Percentiles rank a stretch among this genome's conserved stretches.
Conservation (phyloP, 495 filamentous ascomycete species). For the Elasticomyces elasticus region DNA sequence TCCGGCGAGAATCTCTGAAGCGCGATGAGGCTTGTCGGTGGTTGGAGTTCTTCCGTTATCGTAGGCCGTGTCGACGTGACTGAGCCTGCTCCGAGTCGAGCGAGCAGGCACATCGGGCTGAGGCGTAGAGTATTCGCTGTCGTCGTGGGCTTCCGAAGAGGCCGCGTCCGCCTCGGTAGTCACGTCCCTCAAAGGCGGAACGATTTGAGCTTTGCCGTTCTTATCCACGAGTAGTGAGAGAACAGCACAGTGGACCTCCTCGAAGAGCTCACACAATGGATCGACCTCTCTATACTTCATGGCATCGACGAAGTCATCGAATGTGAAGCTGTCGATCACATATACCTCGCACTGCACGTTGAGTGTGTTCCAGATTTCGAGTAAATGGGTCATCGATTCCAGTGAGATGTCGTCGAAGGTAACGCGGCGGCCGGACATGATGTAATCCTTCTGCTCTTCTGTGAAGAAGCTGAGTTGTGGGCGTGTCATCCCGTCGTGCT, state of each 20-base stretch:
- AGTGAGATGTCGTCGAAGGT: slow-evolving; percentile 46
- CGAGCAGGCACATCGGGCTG: slow-evolving; percentile 47
- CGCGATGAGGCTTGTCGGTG: slow-evolving; percentile 41
- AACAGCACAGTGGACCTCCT: slow-evolving; percentile 84
- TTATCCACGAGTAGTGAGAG: slow-evolving; percentile 77
- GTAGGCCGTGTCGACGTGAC: slow-evolving; percentile 63
- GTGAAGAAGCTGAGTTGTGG: slow-evolving; percentile 67
- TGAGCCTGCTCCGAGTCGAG: slow-evolving; percentile 74
- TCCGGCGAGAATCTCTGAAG: slow-evolving; percentile 62
- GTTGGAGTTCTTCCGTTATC: slow-evolving; percentile 18
- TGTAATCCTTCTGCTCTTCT: slow-evolving; percentile 35
- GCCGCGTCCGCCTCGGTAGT: slow-evolving; percentile 55
- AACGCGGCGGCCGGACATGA: slow-evolving; percentile 32
- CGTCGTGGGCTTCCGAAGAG: slow-evolving; percentile 45
- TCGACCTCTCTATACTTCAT: slow-evolving; percentile 70
- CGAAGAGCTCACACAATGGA: slow-evolving; percentile 74
- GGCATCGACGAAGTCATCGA: slow-evolving; percentile 89
- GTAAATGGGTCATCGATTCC: slow-evolving; percentile 65
- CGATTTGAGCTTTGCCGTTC: slow-evolving; percentile 66
- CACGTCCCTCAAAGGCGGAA: slow-evolving; percentile 55
- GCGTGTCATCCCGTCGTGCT: slow-evolving; percentile 48
- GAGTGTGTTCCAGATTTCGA: slow-evolving; percentile 91
- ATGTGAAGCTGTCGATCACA: slow-evolving; percentile 88
- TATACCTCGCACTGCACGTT: slow-evolving; percentile 94
- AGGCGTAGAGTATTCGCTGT: slow-evolving; percentile 42